Base-by-base conservation (phyloP, 352 stramenopile genomes). In the Globisporangium uncinulatum region DNA sequence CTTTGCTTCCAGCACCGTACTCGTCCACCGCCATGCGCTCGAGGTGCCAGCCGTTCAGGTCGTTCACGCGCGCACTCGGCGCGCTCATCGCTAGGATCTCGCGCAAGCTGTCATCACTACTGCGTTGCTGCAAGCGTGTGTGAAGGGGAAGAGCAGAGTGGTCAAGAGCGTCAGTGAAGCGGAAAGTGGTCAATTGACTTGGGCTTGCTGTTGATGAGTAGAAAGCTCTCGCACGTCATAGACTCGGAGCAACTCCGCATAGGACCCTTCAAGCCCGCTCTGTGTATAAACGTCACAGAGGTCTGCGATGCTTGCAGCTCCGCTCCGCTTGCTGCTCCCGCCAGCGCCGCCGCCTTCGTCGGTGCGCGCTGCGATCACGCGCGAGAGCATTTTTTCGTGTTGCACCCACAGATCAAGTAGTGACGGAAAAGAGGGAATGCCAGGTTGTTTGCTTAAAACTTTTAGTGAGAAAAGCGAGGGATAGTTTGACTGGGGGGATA, bases 1-100 rank as follows among this genome's bases (percentile, higher is more conserved):
- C 74, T 3, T 63, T 53, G 10, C 58, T 56, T 5, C 69, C 67
- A 21, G 74, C 67, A 19, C 70, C 83, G n/a, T 82, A 79, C 63
- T 92, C 83, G 15, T 76, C 79, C 32, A 90, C 79, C 0, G 83
- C 83, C 79, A 92, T 92, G 45, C 83, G 83, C 66, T 92, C 83
- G 49, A 92, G 56, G 65, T 90, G 78, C 83, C 83, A 92, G 15
- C 74, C 74, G 15, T 78, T 89, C 11, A 92, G 61, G 24, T 85
- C 78, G 32, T 75, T 76, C 53, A 92, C 66, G 15, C 83, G 72
- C 48, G 70, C 70, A 3, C 52, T 74, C 0, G 83, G 83, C 9
- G 71, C 73, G 45, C 78, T 89, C 37, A 92, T 62, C 58, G 87
- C 74, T 31, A 92, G 59, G 58, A 92, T 92, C 63, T 92, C 83